Evolutionary conservation across 352 stramenopile species (phyloP).

Genomic region (Globisporangium polare): DNA sequence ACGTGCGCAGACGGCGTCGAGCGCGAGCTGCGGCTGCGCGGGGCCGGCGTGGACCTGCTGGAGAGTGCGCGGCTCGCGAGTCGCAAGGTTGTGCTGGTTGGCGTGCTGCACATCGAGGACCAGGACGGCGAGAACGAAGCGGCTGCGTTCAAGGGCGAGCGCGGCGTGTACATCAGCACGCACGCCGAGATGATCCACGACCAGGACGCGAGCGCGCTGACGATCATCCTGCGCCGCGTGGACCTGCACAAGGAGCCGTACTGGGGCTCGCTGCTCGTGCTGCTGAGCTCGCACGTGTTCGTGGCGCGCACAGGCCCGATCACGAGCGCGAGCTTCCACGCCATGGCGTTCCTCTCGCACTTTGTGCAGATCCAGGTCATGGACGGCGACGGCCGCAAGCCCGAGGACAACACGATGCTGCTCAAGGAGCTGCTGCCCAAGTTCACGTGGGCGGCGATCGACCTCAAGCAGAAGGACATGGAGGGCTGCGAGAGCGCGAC

Average conservation of each 20-base stretch:
- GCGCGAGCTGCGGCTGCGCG: constrained; percentile 37
- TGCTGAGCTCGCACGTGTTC: constrained; percentile 59
- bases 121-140: constrained; percentile 6
- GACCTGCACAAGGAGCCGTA: constrained; percentile 46
- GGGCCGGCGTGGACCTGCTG: constrained; percentile 43
- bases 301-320: constrained; percentile 37
- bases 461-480: constrained; percentile 83
- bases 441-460: constrained; percentile 65
- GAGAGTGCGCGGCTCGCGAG: constrained; percentile 35
- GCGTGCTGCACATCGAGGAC: constrained; percentile 37
- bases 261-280: constrained; percentile 59
- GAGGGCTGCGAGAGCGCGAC: constrained; percentile 51
- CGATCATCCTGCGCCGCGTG: constrained; percentile 48
- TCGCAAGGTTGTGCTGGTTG: constrained; percentile 56
- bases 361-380: constrained; percentile 49
- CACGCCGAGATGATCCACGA: constrained; percentile 36
- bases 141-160: constrained; percentile 20
- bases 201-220: constrained; percentile 46
- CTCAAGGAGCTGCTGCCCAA: constrained; percentile 47
- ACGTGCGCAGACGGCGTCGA: constrained; percentile 26
- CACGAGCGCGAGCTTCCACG: constrained; percentile 31
- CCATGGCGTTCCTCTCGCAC: constrained; percentile 42
- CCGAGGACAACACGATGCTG: constrained; percentile 35
- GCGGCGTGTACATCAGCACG: constrained; percentile 52
- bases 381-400: constrained; percentile 8